Evolutionary conservation across 371 early-diverging fungal species (phyloP).

Genomic region (Rhizopus arrhizus): DNA sequence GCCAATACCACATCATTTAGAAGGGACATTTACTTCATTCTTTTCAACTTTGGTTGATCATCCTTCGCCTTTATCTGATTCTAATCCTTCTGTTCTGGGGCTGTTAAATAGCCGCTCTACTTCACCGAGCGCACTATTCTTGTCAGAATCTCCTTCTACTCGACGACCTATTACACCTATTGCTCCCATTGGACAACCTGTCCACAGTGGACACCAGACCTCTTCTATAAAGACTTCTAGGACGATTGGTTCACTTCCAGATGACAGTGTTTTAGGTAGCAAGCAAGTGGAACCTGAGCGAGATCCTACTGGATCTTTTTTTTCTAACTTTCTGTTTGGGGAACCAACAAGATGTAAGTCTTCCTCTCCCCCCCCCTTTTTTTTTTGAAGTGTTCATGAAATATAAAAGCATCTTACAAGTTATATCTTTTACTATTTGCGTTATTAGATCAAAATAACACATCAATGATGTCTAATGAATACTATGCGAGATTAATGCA

Average conservation of each 20-base stretch:
- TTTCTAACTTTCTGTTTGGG: constrained; percentile 49
- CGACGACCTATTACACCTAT: constrained; percentile 28
- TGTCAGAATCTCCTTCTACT: constrained; percentile 2
- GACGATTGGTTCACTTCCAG: background rate
- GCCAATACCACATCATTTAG: constrained; percentile 19
- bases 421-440: too few relatives aligned
- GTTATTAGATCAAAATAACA: background rate
- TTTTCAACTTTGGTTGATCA: constrained; percentile 10
- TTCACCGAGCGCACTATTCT: background rate
- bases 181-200: constrained; percentile 46
- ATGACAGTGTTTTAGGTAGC: background rate
- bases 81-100: constrained; percentile 11
- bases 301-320: constrained; percentile 34
- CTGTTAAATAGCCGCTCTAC: constrained; percentile 21
- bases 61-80: constrained; percentile 8
- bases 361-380: background rate
- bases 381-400: background rate
- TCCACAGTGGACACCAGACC: constrained; percentile 10
- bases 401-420: background rate
- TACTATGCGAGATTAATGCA: constrained; percentile 13
- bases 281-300: background rate
- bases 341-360: constrained; percentile 18
- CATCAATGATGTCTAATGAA: constrained; percentile 10
- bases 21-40: constrained; percentile 6
- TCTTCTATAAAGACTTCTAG: constrained; percentile 11